These are phyloP conservation scores for Botrytis deweyae DNA, from an alignment of 2,329 filamentous ascomycete species.

Conservation along the genomic window DNA sequence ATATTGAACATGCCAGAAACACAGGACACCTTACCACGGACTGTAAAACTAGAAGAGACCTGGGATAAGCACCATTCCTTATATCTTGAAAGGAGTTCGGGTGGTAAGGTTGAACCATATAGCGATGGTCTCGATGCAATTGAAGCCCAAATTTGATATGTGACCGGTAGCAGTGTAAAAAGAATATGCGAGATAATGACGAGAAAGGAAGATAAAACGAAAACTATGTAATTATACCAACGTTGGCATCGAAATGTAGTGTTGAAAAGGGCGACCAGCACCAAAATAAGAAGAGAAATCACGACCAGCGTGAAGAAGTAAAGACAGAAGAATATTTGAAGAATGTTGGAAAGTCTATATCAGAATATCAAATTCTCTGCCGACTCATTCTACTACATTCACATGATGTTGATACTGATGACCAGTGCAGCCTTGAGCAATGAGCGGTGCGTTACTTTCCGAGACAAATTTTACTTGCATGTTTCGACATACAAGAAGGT, in stretches of 20 bases:
- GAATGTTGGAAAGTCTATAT: neutral
- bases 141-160: neutral
- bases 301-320: neutral
- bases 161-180: neutral
- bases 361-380: neutral
- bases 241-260: too few species aligned
- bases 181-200: neutral
- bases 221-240: neutral
- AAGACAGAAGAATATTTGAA: neutral
- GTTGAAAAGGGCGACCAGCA: neutral
- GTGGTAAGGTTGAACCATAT: neutral
- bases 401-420: too few species aligned
- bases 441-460: neutral
- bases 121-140: neutral
- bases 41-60: neutral
- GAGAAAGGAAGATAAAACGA: neutral
- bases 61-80: neutral
- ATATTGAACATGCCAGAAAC: neutral
- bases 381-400: neutral
- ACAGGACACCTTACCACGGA: neutral
- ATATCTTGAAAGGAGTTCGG: rapidly evolving
- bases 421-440: too few species aligned
- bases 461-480: neutral
- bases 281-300: neutral
- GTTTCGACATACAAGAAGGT: neutral